Conservation (phyloP, 371 early-diverging fungal species). For the Mucor piriformis region DNA sequence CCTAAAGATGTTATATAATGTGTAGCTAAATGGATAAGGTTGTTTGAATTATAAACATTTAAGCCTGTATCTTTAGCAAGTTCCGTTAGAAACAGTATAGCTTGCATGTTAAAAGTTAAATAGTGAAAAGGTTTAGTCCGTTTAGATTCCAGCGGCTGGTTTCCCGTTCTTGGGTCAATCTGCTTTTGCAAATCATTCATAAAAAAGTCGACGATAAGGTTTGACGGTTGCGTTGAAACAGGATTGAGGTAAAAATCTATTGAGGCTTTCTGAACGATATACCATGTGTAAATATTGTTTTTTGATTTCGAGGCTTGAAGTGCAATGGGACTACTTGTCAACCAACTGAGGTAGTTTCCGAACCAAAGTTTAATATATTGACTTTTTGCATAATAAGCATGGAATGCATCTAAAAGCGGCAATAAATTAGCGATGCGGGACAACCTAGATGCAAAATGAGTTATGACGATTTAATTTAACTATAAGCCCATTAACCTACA, state of each 20-base stretch:
- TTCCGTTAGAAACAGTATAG: constrained; percentile 31
- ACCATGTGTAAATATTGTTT: constrained; percentile 47
- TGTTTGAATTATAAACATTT: constrained; percentile 9
- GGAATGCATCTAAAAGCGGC: constrained; percentile 24
- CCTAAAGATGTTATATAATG: constrained; percentile 22
- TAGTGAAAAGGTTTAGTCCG: constrained; percentile 46
- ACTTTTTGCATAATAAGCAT: constrained; percentile 18
- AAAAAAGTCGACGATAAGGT: constrained; percentile 14
- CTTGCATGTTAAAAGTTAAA: constrained; percentile 46
- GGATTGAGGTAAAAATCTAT: constrained; percentile 31
- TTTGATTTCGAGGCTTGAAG: constrained; percentile 23
- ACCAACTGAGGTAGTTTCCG: constrained; percentile 31
- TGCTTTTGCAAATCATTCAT: constrained; percentile 24
- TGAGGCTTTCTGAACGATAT: constrained; percentile 33
- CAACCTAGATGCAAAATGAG: constrained; percentile 21
- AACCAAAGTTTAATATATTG: constrained; percentile 32
- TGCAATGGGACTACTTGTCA: constrained; percentile 28
- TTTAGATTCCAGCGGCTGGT: constrained; percentile 43
- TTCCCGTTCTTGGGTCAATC: constrained; percentile 31
- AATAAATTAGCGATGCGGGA: constrained; percentile 39
- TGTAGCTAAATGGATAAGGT: constrained; percentile 23
- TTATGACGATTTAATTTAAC: not conserved
- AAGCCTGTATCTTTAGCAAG: constrained; percentile 21
- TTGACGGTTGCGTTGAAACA: constrained; percentile 4
- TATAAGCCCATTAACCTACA: constrained; percentile 22